Evolutionary conservation across 345 rosid species (phyloP), one percentile per base, ranked within the genome.

Genomic region (Salix udensis): DNA sequence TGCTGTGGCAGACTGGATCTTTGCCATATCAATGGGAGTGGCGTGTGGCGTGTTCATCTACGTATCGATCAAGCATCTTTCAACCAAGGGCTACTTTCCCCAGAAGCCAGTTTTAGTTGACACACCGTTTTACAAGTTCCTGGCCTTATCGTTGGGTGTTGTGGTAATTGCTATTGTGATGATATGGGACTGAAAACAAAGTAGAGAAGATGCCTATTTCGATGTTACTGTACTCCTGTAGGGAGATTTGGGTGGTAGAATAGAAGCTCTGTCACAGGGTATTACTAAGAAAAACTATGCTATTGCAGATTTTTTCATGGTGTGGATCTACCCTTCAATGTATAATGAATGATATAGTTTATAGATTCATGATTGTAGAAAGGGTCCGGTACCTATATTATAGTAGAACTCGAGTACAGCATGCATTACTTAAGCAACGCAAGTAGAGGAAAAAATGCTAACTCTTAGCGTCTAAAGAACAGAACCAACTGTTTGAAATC

Each of bases 11-110:
- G 96, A 89, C 75, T 94, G 96, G 97, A 84, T 87, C 68, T 94
- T 78, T 50, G 96, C 96, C 26, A 84, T 92, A 55, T 90, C 97
- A 1, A 90, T 87, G 92, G 91, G 94, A 36, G 71, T 94, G 68
- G 97, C 98, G 1, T 88, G 98, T 68, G 96, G 98, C 15, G 85
- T 94, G 28, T 92, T 92, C 79, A 55, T 92, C 68, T 93, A 90
- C 55, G 95, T 93, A 7, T 85, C 97, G 0, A 90, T 93, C 65
- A 91, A 90, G 75, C 95, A 91, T 83, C 85, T 91, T 58, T 68
- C 91, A 36, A 70, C 90, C 15, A 89, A 92, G 78, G 92, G 97
- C 7, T 89, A 88, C 82, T 28, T n/a, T 7, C 89, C 92, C 1
- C 85, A 31, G 11, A 73, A 48, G 30, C 8, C 34, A 31, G 81